phyloP scores from a whole-genome alignment of 2,329 filamentous ascomycete species.

The Ascochyta pisi region DNA sequence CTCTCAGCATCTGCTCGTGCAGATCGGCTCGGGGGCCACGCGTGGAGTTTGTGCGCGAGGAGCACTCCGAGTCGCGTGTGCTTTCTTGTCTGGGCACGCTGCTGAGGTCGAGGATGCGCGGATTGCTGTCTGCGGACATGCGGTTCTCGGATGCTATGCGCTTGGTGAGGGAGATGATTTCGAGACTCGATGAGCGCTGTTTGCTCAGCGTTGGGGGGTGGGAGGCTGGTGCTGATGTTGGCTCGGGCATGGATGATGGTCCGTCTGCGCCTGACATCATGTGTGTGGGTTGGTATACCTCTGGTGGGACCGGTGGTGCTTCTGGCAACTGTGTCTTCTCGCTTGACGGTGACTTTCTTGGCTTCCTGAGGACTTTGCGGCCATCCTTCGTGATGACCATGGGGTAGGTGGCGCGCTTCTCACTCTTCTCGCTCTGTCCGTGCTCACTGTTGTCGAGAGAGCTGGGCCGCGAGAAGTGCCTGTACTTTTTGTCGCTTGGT shows the following conservation, averaged over 20 bases:
- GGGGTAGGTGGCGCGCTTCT: constrained; percentile 5
- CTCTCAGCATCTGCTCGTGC: constrained; percentile 1
- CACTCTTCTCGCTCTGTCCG: background rate
- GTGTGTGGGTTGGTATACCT: constrained; percentile 6
- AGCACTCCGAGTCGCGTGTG: background rate
- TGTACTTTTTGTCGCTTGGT: constrained; percentile 8
- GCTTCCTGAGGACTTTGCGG: constrained; percentile 11
- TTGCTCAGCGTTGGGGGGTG: background rate
- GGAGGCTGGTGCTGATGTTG: constrained; percentile 1
- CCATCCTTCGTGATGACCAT: constrained; percentile 15
- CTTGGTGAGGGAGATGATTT: constrained; percentile 25
- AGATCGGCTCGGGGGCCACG: background rate
- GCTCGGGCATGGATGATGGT: constrained; percentile 12
- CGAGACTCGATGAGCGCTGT: constrained; percentile 22
- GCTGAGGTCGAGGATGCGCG: constrained; percentile 23
- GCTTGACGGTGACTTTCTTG: background rate
- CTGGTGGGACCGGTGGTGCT: background rate
- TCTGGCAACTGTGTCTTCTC: background rate
- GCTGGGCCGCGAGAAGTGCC: constrained; percentile 13
- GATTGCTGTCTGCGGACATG: constrained; percentile 13
- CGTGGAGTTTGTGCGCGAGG: constrained; percentile 2
- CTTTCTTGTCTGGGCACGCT: constrained; percentile 9
- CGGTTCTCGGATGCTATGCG: constrained; percentile 2
- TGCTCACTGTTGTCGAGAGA: background rate
- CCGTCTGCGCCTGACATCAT: constrained; percentile 10